phyloP scores from a whole-genome alignment of 768 basidiomycete genomes.

The Auricularia sp. region DNA sequence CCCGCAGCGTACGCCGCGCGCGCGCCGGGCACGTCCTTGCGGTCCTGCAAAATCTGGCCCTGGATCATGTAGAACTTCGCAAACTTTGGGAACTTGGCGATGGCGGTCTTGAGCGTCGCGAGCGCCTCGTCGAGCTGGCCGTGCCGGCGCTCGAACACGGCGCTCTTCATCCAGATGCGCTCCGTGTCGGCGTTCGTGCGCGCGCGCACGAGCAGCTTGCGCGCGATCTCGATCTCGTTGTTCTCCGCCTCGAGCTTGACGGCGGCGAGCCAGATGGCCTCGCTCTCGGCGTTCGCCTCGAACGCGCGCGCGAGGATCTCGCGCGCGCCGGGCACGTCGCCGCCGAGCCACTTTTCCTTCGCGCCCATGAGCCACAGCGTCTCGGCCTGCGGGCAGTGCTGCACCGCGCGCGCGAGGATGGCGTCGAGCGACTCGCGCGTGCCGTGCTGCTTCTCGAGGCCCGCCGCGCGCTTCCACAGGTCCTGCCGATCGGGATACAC shows the following conservation, averaged over 20 bases:
- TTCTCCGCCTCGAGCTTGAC: slow-evolving; percentile 97
- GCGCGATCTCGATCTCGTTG: slow-evolving; percentile 76
- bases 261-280: slow-evolving; percentile 95
- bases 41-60: slow-evolving; percentile 75
- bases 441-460: slow-evolving; percentile 87
- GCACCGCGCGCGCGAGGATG: slow-evolving; percentile 72
- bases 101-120: slow-evolving; percentile 60
- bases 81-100: slow-evolving; percentile 79
- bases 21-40: slow-evolving; percentile 51
- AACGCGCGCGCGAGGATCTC: slow-evolving; percentile 84
- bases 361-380: slow-evolving; percentile 97
- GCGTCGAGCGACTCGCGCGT: slow-evolving; percentile 74
- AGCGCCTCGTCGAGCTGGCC: slow-evolving; percentile 65
- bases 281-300: slow-evolving; percentile 91
- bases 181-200: slow-evolving; percentile 87
- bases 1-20: slow-evolving; percentile 78
- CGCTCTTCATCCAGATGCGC: slow-evolving; percentile 99
- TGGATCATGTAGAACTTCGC: slow-evolving; percentile 96
- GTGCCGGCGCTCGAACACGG: slow-evolving; percentile 89
- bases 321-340: slow-evolving; percentile 85
- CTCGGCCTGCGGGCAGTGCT: slow-evolving; percentile 91
- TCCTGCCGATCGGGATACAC: slow-evolving; percentile 79
- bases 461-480: slow-evolving; percentile 88
- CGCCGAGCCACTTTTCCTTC: slow-evolving; percentile 90
- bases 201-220: slow-evolving; percentile 80